Base-by-base conservation (phyloP, 805 yeast species). In the Cyberlindnera sargentensis region DNA sequence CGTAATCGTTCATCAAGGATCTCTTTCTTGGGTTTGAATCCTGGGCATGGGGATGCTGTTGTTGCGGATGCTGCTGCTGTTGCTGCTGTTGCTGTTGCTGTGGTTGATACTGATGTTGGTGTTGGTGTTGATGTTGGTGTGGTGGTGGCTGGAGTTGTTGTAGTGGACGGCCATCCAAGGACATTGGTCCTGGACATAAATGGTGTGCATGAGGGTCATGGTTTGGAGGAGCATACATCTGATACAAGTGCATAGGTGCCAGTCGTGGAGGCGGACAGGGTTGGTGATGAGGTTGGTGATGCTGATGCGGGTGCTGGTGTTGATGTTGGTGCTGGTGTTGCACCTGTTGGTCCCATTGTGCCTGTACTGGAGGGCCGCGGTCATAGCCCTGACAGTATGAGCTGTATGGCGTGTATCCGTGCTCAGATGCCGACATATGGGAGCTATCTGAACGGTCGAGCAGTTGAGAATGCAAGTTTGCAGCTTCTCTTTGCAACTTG, bases 401-500 rank as follows among this genome's bases (percentile, higher is more conserved):
- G 30, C 23, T 8, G n/a, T 6, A 8, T 29, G 10, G 10, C 31
- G 15, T 20, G 15, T 20, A n/a, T n/a, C 33, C 33, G 15, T 31
- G 15, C 11, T 31, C 33, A 9, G 33, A 31, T 6, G 33, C 33
- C 33, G 33, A 9, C 6, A 20, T 20, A 5, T 35, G 30, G 8
- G 9, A 25, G 10, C 34, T 20, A 10, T 31, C 40, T 4, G 33
- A 15, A 8, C 26, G 33, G 29, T 37, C 40, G 5, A 37, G 30
- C 3, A 37, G 15, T 30, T 50, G 60, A 1, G 57, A 48, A 31
- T 53, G 56, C 6, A 53, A 41, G 26, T 41, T 41, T 1, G 60
- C 56, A 5, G 58, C 51, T 26, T 53, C 58, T 28, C 51, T 38
- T 37, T 53, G 60, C 4, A 55, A 34, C 31, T 48, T 51, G 1